phyloP scores from a whole-genome alignment of 78 protist species.

The Anaeramoeba flamelloides region DNA sequence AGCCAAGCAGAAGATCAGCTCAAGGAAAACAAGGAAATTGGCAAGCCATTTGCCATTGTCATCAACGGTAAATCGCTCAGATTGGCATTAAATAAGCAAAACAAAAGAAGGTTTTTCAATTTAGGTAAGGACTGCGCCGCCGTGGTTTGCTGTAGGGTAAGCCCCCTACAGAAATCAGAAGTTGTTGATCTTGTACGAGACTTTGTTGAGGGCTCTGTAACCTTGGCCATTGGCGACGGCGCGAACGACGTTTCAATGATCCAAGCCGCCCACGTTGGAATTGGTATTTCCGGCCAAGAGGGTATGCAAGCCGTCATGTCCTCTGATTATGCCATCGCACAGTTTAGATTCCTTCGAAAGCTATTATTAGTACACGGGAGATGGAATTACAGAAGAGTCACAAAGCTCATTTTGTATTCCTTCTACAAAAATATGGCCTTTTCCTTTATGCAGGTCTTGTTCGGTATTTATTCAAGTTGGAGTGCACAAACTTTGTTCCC shows the following conservation, averaged over 20 bases:
- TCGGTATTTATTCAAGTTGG: background rate
- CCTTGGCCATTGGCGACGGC: slow-evolving; percentile 72
- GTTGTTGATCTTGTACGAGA: slow-evolving; percentile 44
- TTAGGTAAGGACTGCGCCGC: no score
- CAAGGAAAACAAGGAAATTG: no score
- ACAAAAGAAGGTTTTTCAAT: no score
- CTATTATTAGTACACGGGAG: slow-evolving; percentile 65
- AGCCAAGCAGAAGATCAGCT: no score
- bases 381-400: slow-evolving; percentile 61
- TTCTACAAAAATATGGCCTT: slow-evolving; percentile 35
- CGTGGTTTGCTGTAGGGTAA: slow-evolving; percentile 23
- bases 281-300: slow-evolving; percentile 80
- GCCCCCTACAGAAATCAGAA: slow-evolving; percentile 18
- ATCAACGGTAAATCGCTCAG: no score
- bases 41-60: no score
- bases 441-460: slow-evolving; percentile 8
- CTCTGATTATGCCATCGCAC: slow-evolving; percentile 55
- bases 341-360: slow-evolving; percentile 44
- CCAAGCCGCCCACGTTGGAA: slow-evolving; percentile 64
- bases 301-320: slow-evolving; percentile 68
- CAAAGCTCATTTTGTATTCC: slow-evolving; percentile 38
- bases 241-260: slow-evolving; percentile 80
- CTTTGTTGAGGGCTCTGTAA: no score
- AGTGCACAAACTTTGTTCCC: background rate
- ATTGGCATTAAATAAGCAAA: no score